Conservation (phyloP, 305 asterid species). For the Fraxinus paxiana region DNA sequence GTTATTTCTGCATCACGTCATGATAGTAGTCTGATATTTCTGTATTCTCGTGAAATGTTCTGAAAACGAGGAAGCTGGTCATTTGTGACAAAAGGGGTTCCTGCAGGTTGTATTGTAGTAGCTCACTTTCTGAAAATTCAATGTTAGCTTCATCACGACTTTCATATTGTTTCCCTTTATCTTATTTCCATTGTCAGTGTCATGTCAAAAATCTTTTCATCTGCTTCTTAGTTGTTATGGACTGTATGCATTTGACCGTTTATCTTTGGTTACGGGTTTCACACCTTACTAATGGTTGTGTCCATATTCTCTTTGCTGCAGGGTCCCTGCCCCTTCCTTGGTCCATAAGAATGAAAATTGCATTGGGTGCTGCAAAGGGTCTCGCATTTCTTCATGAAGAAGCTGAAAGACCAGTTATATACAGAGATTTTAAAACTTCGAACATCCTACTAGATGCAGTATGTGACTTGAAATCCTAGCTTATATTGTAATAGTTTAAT, state of each 20-base stretch:
- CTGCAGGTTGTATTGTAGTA: not conserved
- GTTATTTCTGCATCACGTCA: not conserved
- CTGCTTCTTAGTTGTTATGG: not conserved
- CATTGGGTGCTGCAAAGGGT: constrained; percentile 76
- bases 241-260: too few species aligned
- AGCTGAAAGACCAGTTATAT: constrained; percentile 77
- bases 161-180: not conserved
- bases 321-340: constrained; percentile 83
- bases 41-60: not conserved
- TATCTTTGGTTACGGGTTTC: not conserved
- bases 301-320: constrained; percentile 24
- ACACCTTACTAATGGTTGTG: not conserved
- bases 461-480: constrained; percentile 26
- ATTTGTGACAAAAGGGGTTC: not conserved
- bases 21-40: not conserved
- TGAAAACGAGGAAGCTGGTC: not conserved
- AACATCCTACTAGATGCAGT: constrained; percentile 73
- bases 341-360: constrained; percentile 71
- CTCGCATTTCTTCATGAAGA: constrained; percentile 91
- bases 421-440: constrained; percentile 77
- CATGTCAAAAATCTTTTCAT: not conserved
- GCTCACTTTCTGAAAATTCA: not conserved
- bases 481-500: not conserved
- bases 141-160: not conserved
- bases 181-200: not conserved